A percentile compares a stretch with the other conserved stretches of the same genome.
phyloP scores from a whole-genome alignment of 345 rosid genomes.

The Syzygium grande region DNA sequence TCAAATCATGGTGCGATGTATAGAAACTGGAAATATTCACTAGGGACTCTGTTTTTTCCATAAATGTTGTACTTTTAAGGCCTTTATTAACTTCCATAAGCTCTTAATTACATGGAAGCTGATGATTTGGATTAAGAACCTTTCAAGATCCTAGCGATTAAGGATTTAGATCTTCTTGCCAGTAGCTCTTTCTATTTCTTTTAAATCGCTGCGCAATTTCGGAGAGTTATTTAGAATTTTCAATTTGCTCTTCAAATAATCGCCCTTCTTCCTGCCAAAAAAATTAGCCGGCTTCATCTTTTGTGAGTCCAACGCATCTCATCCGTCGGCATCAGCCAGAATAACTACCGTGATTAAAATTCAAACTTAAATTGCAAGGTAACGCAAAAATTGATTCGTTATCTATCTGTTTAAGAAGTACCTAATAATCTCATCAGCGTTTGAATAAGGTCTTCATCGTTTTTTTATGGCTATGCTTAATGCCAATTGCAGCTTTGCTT shows the following conservation, averaged over 20 bases:
- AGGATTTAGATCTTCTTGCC: not conserved
- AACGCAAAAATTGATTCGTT: not conserved
- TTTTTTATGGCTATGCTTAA: not conserved
- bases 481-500: not conserved
- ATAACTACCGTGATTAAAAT: not conserved
- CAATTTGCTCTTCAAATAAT: not conserved
- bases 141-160: not conserved
- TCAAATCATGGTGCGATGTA: not conserved
- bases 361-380: not conserved
- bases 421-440: not conserved
- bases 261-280: fast-evolving
- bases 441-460: not conserved
- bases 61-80: not conserved
- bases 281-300: not conserved
- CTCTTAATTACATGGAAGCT: not conserved
- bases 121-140: not conserved
- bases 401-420: not conserved
- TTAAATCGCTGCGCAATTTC: not conserved
- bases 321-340: not conserved
- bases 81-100: not conserved
- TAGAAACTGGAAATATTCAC: not conserved
- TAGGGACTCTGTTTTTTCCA: not conserved
- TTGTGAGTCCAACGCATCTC: not conserved
- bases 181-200: not conserved
- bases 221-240: not conserved